Evolutionary conservation across 495 filamentous ascomycete species (phyloP).

Genomic region (Bathelium albidoporum): DNA sequence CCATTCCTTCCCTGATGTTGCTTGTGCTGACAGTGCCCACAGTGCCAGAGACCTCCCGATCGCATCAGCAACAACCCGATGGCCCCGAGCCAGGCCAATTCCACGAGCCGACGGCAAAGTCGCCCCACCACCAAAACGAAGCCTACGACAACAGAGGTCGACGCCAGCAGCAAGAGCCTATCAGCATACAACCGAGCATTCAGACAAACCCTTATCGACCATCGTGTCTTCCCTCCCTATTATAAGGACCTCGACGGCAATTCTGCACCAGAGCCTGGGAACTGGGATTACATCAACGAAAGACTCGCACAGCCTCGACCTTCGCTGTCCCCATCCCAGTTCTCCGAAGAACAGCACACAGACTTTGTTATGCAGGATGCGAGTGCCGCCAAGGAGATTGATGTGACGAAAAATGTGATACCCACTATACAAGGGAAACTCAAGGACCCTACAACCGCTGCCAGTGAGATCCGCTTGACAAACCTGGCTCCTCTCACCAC

Average conservation of each 20-base stretch:
- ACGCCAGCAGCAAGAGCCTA: constrained; percentile 10
- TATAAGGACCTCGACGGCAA: constrained; percentile 4
- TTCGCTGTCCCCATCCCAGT: constrained; percentile 35
- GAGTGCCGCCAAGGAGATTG: constrained; percentile 18
- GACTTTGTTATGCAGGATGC: constrained; percentile 24
- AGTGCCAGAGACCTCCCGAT: background rate
- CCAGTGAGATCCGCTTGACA: constrained; percentile 25
- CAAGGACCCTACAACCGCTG: constrained; percentile 12
- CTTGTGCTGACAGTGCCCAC: background rate
- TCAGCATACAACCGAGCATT: constrained; percentile 28
- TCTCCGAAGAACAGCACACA: constrained; percentile 23
- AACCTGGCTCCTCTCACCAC: constrained; percentile 29
- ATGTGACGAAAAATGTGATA: constrained; percentile 17
- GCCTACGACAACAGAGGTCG: background rate
- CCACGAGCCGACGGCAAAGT: background rate
- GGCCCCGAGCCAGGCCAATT: background rate
- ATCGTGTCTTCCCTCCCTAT: constrained; percentile 24
- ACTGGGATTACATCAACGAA: constrained; percentile 25
- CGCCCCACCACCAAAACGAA: background rate
- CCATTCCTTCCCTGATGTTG: background rate
- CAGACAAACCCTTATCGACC: constrained; percentile 30
- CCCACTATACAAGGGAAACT: constrained; percentile 28
- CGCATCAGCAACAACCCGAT: too few species aligned
- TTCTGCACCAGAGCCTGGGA: constrained; percentile 15
- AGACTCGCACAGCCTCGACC: constrained; percentile 24